Percentiles rank a stretch among this genome's conserved stretches.
These are phyloP conservation scores for Leccinum subtestaceum DNA, from an alignment of 768 basidiomycete genomes.

Conservation along the genomic window DNA sequence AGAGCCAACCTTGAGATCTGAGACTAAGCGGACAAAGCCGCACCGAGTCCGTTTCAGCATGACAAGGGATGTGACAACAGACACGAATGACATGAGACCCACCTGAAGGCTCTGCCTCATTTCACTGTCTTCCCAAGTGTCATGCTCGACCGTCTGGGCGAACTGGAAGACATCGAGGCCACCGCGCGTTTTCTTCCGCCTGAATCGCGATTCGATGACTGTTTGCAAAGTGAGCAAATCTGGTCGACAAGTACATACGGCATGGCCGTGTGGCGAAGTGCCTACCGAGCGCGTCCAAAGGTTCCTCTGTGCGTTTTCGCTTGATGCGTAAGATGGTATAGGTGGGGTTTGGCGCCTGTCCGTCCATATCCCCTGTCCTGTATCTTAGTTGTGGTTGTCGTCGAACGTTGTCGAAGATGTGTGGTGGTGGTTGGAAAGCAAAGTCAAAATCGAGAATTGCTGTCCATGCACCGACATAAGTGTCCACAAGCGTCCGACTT, in stretches of 20 bases:
- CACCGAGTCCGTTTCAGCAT: background rate
- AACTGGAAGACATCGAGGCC: constrained; percentile 70
- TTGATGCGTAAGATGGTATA: constrained; percentile 81
- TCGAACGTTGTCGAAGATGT: background rate
- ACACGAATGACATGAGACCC: constrained; percentile 8
- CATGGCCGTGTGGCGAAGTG: constrained; percentile 13
- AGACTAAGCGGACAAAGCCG: constrained; percentile 36
- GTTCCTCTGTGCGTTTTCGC: constrained; percentile 78
- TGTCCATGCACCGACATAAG: constrained; percentile 4
- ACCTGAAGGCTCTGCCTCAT: constrained; percentile 64
- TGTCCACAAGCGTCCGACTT: background rate
- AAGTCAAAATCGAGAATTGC: background rate
- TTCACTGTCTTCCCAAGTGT: constrained; percentile 62
- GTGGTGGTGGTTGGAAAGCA: constrained; percentile 1
- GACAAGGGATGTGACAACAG: background rate
- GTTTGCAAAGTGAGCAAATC: constrained; percentile 12
- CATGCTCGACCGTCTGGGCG: constrained; percentile 72
- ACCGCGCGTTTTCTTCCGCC: constrained; percentile 59
- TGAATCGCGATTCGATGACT: constrained; percentile 64
- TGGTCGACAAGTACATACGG: constrained; percentile 13
- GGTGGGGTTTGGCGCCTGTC: constrained; percentile 33
- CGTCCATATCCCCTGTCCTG: constrained; percentile 19
- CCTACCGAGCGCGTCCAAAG: constrained; percentile 76
- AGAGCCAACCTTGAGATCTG: constrained; percentile 54
- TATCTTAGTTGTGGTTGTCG: background rate